Base-by-base conservation (phyloP, 2,329 filamentous ascomycete genomes). In the Chalara sp. region DNA sequence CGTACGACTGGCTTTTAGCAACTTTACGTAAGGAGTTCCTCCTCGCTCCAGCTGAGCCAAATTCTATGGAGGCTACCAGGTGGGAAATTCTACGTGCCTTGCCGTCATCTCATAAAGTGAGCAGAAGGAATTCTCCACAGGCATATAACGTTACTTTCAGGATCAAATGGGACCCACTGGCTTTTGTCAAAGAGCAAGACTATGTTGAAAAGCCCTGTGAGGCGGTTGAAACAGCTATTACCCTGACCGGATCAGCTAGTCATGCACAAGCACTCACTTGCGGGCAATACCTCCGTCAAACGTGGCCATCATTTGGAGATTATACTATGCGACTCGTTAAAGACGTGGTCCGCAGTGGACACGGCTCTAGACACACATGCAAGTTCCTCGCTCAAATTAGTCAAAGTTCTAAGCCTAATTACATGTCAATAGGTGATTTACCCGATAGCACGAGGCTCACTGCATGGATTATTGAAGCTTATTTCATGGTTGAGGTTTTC, bases 231-330 rank as follows among this genome's bases (percentile, higher is more conserved):
- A 50, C 28, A 12, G 54, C 50, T n/a, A 53, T 58, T 32, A 58
- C 56, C 44, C 29, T 63, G 8, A 61, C 56, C 29, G 59, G 62
- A 7, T 58, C 60, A 2, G 11, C 6, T 7, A 44, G 29, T 5
- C 51, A 55, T 46, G 58, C 60, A 6, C 62, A 64, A 43, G 62
- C 62, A 32, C 13, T 61, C 31, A 62, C 59, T 13, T 58, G 53
- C 28, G 48, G 33, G 6, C 41, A 60, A 44, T 63, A 64, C 44
- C 33, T n/a, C n/a, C n/a, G n/a, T n/a, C n/a, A n/a, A n/a, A n/a
- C n/a, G n/a, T n/a, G n/a, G n/a, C n/a, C n/a, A n/a, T n/a, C n/a
- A n/a, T n/a, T n/a, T n/a, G n/a, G n/a, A n/a, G n/a, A n/a, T n/a
- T n/a, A n/a, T n/a, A n/a, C n/a, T n/a, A n/a, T n/a, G n/a, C n/a